Evolutionary conservation across 208 protist species (phyloP).

Genomic region (Trypanosoma boissoni): DNA sequence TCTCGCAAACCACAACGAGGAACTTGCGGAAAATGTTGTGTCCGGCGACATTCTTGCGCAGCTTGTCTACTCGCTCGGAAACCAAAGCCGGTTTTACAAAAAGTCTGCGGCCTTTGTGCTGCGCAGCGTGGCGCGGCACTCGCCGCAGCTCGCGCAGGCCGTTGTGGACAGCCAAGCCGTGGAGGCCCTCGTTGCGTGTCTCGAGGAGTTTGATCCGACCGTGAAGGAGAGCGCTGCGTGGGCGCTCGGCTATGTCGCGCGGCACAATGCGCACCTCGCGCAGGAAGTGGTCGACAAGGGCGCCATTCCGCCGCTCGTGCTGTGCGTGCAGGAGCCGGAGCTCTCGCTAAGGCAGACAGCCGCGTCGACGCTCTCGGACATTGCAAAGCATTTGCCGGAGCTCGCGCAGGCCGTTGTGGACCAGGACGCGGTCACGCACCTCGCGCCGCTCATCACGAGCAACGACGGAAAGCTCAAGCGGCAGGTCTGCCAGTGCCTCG

Average conservation of each 20-base stretch:
- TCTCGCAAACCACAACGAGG: constrained; percentile 97
- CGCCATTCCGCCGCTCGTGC: constrained; percentile 94
- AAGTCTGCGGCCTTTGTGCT: constrained; percentile 98
- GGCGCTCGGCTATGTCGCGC: constrained; percentile 98
- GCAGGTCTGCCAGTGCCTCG: constrained; percentile 94
- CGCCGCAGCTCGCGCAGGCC: constrained; percentile 94
- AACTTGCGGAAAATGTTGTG: constrained; percentile 97
- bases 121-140: constrained; percentile 96
- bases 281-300: constrained; percentile 96
- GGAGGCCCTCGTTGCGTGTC: constrained; percentile 95
- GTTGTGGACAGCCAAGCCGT: constrained; percentile 96
- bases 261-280: constrained; percentile 92
- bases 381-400: constrained; percentile 94
- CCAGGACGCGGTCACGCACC: constrained; percentile 94
- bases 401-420: constrained; percentile 96
- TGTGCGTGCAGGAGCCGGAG: constrained; percentile 98
- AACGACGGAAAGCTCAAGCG: constrained; percentile 96
- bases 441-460: constrained; percentile 95
- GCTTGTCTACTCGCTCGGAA: constrained; percentile 96
- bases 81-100: constrained; percentile 98
- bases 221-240: constrained; percentile 98
- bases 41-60: constrained; percentile 97
- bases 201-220: constrained; percentile 97
- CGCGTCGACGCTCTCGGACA: constrained; percentile 94
- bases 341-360: constrained; percentile 96